These are phyloP conservation scores for Exobasidium rhododendri DNA, from an alignment of 1,284 basidiomycete species.

Conservation along the genomic window DNA sequence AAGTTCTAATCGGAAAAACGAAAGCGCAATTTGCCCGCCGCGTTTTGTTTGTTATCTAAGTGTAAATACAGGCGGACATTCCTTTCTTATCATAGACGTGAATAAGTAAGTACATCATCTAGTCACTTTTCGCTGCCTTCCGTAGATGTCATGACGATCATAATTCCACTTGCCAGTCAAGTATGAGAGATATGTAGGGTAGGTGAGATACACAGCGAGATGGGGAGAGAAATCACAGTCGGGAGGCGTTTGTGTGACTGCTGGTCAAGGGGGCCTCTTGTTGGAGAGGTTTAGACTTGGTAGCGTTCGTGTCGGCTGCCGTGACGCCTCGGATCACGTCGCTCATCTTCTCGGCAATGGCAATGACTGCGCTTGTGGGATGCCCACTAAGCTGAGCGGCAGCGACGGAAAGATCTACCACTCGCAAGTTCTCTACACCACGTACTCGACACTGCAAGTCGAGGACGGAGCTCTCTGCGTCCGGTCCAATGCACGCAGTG, in stretches of 20 bases:
- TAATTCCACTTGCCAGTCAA: no score
- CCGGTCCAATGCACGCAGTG: conserved; percentile 53
- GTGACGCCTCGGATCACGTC: conserved; percentile 8
- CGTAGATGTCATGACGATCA: no score
- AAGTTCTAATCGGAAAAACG: no score
- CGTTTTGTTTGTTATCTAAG: no score
- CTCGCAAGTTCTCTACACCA: conserved; percentile 57
- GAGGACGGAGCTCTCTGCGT: conserved; percentile 57
- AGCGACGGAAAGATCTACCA: conserved; percentile 61
- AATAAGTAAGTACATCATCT: no score
- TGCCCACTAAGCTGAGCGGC: conserved; percentile 45
- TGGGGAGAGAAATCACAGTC: background rate
- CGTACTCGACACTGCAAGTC: conserved; percentile 59
- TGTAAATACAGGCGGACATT: no score
- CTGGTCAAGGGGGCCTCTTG: background rate
- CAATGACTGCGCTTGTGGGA: conserved; percentile 27
- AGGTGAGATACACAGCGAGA: no score
- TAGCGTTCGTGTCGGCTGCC: background rate
- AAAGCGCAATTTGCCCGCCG: no score
- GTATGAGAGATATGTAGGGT: no score
- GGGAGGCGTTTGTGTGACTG: background rate
- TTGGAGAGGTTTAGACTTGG: background rate
- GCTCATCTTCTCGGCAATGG: conserved; percentile 12
- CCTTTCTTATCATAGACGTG: no score
- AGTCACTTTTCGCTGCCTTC: no score